phyloP scores from a whole-genome alignment of 805 yeast genomes.

The Schwanniomyces vanrijiae region DNA sequence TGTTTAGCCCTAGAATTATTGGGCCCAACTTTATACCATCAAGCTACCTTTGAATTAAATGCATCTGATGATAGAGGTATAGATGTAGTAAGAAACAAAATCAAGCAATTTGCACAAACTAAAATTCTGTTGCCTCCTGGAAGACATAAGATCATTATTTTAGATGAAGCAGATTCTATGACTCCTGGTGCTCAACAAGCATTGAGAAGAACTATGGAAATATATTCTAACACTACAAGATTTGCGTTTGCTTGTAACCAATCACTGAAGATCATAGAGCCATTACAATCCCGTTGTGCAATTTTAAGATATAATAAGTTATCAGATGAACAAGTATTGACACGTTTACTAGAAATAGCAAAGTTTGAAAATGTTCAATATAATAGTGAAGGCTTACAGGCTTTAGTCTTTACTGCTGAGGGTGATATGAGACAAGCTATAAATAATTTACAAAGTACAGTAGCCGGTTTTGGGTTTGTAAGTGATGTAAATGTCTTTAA shows the following conservation, averaged over 20 bases:
- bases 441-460: conserved; percentile 90
- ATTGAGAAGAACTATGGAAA: conserved; percentile 89
- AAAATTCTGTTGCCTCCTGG: conserved; percentile 86
- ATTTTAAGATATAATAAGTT: conserved; percentile 81
- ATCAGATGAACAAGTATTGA: conserved; percentile 80
- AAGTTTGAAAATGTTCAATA: conserved; percentile 70
- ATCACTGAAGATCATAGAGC: conserved; percentile 92
- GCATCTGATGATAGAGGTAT: conserved; percentile 98
- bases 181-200: conserved; percentile 98
- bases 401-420: conserved; percentile 91
- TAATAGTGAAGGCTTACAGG: conserved; percentile 88
- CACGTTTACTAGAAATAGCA: conserved; percentile 69
- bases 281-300: conserved; percentile 95
- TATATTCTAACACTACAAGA: conserved; percentile 91
- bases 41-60: conserved; percentile 88
- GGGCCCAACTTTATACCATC: conserved; percentile 63
- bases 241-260: conserved; percentile 99
- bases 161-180: conserved; percentile 97
- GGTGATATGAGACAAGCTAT: conserved; percentile 99
- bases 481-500: conserved; percentile 90
- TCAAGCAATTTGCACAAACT: conserved; percentile 95
- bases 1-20: conserved; percentile 85
- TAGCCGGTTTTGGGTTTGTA: conserved; percentile 91
- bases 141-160: conserved; percentile 85
- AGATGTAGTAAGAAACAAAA: conserved; percentile 90